These are phyloP conservation scores for Botryotinia calthae DNA, from an alignment of 2,329 filamentous ascomycete species.

Conservation along the genomic window DNA sequence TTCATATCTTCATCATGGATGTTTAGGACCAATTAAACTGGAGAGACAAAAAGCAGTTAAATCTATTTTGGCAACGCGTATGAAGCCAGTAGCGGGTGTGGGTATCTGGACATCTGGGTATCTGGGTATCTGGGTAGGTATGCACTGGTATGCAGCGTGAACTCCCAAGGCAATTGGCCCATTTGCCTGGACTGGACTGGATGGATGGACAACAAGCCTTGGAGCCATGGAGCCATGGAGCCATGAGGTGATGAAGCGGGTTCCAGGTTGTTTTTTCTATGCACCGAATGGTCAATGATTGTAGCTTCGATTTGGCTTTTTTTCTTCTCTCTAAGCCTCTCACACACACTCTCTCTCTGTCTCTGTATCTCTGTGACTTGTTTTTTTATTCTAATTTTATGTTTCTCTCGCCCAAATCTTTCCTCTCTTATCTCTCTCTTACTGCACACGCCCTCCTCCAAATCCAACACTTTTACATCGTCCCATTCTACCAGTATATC, in stretches of 20 bases:
- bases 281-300: background rate
- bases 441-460: background rate
- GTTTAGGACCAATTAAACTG: conserved; percentile 15
- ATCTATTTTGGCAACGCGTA: background rate
- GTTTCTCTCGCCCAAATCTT: background rate
- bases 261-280: background rate
- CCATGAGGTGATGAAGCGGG: background rate
- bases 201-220: background rate
- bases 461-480: background rate
- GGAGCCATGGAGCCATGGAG: background rate
- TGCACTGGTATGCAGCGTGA: background rate
- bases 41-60: background rate
- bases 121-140: too few relatives aligned
- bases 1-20: conserved; percentile 3
- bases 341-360: background rate
- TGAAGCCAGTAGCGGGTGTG: background rate
- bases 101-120: too few relatives aligned
- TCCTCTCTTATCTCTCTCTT: too few relatives aligned
- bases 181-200: background rate
- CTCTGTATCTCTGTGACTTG: background rate
- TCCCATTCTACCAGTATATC: background rate
- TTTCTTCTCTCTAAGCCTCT: background rate
- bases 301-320: background rate
- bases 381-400: background rate
- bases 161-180: background rate